Percentiles rank a stretch among this genome's conserved stretches.
Evolutionary conservation across 257 asterid genomes (phyloP).

Genomic region (Avicennia marina): DNA sequence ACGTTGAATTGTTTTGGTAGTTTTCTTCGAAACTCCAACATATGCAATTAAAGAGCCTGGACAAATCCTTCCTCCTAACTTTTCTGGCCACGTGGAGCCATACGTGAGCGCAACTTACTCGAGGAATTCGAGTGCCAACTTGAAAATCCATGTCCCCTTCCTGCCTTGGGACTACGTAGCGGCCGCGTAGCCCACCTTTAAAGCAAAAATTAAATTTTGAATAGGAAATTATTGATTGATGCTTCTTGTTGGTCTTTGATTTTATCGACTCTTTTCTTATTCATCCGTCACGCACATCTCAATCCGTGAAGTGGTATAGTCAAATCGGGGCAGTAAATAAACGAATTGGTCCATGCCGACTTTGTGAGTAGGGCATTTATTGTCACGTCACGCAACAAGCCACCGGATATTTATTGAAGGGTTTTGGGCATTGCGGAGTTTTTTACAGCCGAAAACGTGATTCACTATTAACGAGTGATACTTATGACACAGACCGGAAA

Average conservation of each 20-base stretch:
- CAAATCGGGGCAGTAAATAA: too few relatives aligned
- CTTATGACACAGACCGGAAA: too few relatives aligned
- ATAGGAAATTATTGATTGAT: too few relatives aligned
- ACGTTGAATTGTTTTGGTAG: conserved; percentile 12
- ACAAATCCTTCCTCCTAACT: conserved; percentile 29
- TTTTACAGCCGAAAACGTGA: too few relatives aligned
- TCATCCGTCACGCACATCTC: conserved; percentile 13
- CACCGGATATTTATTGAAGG: conserved; percentile 6
- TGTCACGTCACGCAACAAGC: conserved; percentile 10
- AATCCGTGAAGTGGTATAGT: conserved; percentile 19
- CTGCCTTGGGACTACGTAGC: conserved; percentile 7
- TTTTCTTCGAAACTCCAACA: conserved; percentile 15
- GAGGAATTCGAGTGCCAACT: conserved; percentile 22
- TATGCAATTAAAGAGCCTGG: conserved; percentile 20
- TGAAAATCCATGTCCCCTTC: conserved; percentile 23
- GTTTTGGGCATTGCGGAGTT: background rate
- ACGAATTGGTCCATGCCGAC: conserved; percentile 19
- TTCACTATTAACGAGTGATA: too few relatives aligned
- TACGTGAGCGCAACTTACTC: conserved; percentile 40
- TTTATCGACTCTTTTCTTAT: conserved; percentile 7
- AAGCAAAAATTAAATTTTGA: conserved; percentile 4
- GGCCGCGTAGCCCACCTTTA: conserved; percentile 22
- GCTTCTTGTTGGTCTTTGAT: conserved; percentile 7
- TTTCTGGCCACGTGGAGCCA: conserved; percentile 30
- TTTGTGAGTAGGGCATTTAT: conserved; percentile 13